A percentile compares a stretch with the other conserved stretches of the same genome.
Evolutionary conservation across 257 asterid species (phyloP).

Genomic region (Solanum peruvianum): DNA sequence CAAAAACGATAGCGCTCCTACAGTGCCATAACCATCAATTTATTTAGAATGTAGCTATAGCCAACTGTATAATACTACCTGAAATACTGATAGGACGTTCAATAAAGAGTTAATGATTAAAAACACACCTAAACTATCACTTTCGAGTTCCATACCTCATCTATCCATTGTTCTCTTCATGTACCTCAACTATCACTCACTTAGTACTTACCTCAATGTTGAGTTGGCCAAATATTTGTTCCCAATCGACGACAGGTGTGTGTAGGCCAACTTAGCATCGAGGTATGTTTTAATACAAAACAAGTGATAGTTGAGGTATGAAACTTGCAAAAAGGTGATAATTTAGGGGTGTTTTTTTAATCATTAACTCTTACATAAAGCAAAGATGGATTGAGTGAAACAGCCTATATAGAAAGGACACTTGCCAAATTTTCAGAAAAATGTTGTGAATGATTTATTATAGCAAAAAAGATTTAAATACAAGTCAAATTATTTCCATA

Average conservation of each 20-base stretch:
- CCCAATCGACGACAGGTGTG: background rate
- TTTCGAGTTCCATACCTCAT: background rate
- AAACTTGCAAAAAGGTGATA: background rate
- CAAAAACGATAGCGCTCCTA: constrained; percentile 78
- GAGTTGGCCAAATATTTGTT: background rate
- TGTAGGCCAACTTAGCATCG: background rate
- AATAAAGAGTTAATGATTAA: background rate
- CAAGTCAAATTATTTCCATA: background rate
- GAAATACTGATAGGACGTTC: background rate
- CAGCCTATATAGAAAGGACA: background rate
- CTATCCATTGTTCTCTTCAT: background rate
- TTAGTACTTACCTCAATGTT: background rate
- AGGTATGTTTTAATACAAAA: background rate
- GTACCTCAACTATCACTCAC: background rate
- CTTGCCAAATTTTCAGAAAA: background rate
- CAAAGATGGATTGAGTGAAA: background rate
- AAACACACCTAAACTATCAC: background rate
- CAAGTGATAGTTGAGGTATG: background rate
- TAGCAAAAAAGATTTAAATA: background rate
- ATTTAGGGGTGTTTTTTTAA: background rate
- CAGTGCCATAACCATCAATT: constrained; percentile 15
- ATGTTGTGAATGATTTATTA: background rate
- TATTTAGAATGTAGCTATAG: background rate
- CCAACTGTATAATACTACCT: background rate
- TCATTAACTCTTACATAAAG: background rate